Base-by-base conservation (phyloP, 441 rosid genomes). In the Croton setiger region DNA sequence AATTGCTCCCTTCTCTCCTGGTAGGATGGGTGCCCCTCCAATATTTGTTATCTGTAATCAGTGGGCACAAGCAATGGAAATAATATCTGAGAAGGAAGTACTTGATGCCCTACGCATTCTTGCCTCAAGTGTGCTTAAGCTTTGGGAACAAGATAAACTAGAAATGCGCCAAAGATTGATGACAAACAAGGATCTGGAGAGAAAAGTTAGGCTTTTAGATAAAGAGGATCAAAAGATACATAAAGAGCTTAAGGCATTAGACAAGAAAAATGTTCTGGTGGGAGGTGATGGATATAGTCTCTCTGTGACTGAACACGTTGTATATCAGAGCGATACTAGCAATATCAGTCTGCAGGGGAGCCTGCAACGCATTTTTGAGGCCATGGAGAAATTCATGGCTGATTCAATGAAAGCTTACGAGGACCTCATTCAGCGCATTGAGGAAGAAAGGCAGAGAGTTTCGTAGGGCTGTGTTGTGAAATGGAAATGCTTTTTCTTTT, bases 11-110 rank as follows among this genome's bases (percentile, higher is more conserved):
- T 90, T 89, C 75, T 95, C 99, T 35, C 99, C 99, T 43, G 92
- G 98, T 67, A 81, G 99, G 74, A 68, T 95, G 3, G 98, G 98
- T 41, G 98, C 99, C 36, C 99, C 99, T 39, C 82, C 88, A 1
- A 83, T 95, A 33, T 95, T 95, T 64, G 95, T 92, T 49, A 87
- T 95, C 59, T 95, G 99, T 78, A 80, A 95, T 80, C 99, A 90
- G 78, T 95, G 99, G 99, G 82, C 93, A 39, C 89, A 90, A 81
- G 87, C 92, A 63, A 39, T 95, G 75, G 92, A 84, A 4, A 76
- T 87, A 66, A 81, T 89, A 81, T 87, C 95, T 4, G 98, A 92
- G 79, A 89, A 81, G 82, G 96, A 89, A 87, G 99, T 95, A 55
- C 74, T 95, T 43, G 79, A 80, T 37, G 87, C 97, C 8, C 82